These are phyloP conservation scores for Eucalyptus regnans DNA, from an alignment of 345 rosid genomes.

Conservation along the genomic window DNA sequence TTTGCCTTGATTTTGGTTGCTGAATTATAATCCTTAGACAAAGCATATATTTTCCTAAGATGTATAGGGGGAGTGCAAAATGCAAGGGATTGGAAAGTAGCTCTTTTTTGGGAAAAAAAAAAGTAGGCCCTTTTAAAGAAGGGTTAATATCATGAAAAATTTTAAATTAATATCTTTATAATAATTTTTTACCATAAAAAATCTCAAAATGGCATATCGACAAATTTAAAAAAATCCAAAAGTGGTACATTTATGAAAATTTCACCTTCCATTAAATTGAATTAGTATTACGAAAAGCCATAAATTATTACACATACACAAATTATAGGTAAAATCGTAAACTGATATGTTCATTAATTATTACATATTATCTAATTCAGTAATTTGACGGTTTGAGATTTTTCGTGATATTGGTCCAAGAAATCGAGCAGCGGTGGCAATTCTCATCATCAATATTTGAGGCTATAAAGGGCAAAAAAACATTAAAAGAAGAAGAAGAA, in stretches of 20 bases:
- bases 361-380: rapidly evolving
- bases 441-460: not conserved
- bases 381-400: rapidly evolving
- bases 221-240: too few relatives aligned
- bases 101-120: rapidly evolving
- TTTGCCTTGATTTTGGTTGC: not conserved
- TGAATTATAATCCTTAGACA: not conserved
- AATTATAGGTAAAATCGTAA: rapidly evolving
- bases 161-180: rapidly evolving
- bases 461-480: not conserved
- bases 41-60: not conserved
- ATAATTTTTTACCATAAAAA: too few relatives aligned
- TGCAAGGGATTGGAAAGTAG: not conserved
- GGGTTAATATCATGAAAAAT: too few relatives aligned
- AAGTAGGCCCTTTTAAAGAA: too few relatives aligned
- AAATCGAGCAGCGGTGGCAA: rapidly evolving
- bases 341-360: rapidly evolving
- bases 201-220: too few relatives aligned
- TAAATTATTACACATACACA: rapidly evolving
- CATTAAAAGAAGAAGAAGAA: too few relatives aligned
- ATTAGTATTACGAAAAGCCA: rapidly evolving
- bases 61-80: not conserved
- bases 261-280: rapidly evolving
- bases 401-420: too few relatives aligned
- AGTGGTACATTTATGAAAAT: too few relatives aligned